These are phyloP conservation scores for Lunasporangiospora selenospora DNA, from an alignment of 192 early-diverging fungal species.

Conservation along the genomic window DNA sequence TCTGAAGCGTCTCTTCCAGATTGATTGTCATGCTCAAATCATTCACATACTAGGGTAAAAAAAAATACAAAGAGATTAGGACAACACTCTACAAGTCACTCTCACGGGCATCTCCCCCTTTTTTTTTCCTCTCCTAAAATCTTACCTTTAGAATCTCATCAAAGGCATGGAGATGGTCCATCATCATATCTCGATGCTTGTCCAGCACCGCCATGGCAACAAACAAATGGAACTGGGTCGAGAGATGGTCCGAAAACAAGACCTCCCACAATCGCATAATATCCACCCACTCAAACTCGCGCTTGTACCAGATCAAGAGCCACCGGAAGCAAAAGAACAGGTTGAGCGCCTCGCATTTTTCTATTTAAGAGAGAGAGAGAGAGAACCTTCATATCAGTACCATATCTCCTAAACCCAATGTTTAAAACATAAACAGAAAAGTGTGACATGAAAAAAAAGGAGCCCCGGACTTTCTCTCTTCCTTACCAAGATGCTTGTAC, in stretches of 20 bases:
- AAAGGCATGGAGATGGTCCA: slow-evolving; percentile 80
- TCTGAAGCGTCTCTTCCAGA: slow-evolving; percentile 76
- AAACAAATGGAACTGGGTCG: slow-evolving; percentile 89
- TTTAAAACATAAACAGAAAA: not conserved
- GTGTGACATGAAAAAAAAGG: not conserved
- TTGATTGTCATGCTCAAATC: slow-evolving; percentile 82
- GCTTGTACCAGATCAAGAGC: slow-evolving; percentile 96
- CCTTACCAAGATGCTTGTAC: slow-evolving; percentile 78
- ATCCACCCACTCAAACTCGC: slow-evolving; percentile 92
- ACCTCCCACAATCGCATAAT: slow-evolving; percentile 91
- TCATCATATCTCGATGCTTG: slow-evolving; percentile 80
- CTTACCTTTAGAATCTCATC: slow-evolving; percentile 93
- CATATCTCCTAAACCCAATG: too few species aligned
- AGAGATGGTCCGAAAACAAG: slow-evolving; percentile 75
- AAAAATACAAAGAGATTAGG: not conserved
- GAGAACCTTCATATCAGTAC: too few species aligned
- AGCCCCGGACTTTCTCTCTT: not conserved
- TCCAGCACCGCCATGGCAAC: slow-evolving; percentile 96
- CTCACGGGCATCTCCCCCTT: not conserved
- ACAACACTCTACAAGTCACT: not conserved
- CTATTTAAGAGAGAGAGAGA: too few species aligned
- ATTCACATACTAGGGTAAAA: slow-evolving; percentile 73
- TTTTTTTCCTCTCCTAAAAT: not conserved
- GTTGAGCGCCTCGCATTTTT: slow-evolving; percentile 83
- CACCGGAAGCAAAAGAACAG: slow-evolving; percentile 99